Percentiles rank a stretch among this genome's conserved stretches.
Evolutionary conservation across 345 rosid genomes (phyloP).

Genomic region (Eucalyptus brandiana): DNA sequence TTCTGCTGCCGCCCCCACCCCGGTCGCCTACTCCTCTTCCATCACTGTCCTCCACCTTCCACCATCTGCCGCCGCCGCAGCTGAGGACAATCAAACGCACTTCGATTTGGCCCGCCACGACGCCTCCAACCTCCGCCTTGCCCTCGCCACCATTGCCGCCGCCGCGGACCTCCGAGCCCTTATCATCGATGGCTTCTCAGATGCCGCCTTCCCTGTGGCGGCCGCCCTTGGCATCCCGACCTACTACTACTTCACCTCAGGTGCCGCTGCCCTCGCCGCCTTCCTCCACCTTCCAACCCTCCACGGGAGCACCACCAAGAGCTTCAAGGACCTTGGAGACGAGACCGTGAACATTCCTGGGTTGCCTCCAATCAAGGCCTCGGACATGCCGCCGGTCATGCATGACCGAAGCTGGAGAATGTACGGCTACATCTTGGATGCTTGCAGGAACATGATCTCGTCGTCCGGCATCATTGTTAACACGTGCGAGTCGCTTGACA

Average conservation of each 20-base stretch:
- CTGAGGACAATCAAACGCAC: background rate
- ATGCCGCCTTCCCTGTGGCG: background rate
- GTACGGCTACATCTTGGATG: background rate
- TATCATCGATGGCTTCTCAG: slow-evolving; percentile 11
- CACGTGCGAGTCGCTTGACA: background rate
- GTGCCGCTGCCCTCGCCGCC: background rate
- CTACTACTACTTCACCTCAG: slow-evolving; percentile 10
- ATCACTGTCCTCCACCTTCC: slow-evolving; percentile 20
- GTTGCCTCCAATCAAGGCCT: background rate
- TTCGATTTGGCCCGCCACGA: slow-evolving; percentile 1
- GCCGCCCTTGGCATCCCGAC: slow-evolving; percentile 1
- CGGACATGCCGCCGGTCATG: background rate
- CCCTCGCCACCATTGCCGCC: background rate
- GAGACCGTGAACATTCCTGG: slow-evolving; percentile 2
- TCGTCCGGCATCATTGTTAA: background rate
- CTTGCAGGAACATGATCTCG: background rate
- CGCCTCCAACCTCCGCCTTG: background rate
- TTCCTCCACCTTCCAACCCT: background rate
- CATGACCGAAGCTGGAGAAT: background rate
- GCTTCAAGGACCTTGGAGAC: slow-evolving; percentile 5
- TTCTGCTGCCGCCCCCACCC: background rate
- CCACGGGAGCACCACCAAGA: background rate
- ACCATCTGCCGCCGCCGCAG: background rate
- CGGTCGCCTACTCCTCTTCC: background rate
- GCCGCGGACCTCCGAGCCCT: slow-evolving; percentile 4